Conservation (phyloP, 2,329 filamentous ascomycete genomes). For the Fusarium solani-melongenae region DNA sequence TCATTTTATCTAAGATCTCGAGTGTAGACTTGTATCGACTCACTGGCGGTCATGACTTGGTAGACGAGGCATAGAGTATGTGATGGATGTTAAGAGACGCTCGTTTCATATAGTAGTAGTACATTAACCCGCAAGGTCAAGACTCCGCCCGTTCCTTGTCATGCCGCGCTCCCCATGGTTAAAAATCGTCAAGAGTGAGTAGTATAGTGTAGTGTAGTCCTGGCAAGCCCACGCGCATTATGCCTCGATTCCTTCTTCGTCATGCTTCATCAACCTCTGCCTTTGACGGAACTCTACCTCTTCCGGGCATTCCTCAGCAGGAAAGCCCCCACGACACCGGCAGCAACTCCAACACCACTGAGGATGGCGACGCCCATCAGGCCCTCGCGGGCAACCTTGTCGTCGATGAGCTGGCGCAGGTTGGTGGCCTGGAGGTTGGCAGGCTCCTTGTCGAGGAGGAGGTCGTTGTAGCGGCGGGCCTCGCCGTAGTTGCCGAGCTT, state of each 20-base stretch:
- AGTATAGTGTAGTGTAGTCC: conserved; percentile 23
- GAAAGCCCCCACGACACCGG: conserved; percentile 91
- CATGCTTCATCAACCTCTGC: neutral
- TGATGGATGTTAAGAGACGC: conserved; percentile 23
- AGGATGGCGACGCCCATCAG: conserved; percentile 95
- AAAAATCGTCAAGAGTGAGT: conserved; percentile 25
- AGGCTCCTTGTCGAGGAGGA: conserved; percentile 90
- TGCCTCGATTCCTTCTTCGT: neutral
- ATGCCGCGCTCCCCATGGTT: conserved; percentile 17
- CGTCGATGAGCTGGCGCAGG: conserved; percentile 88
- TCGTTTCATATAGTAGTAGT: conserved; percentile 41
- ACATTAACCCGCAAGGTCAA: conserved; percentile 30
- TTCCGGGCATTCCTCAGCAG: conserved; percentile 80
- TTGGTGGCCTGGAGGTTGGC: conserved; percentile 91
- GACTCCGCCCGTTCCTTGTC: conserved; percentile 21
- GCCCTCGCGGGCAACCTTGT: conserved; percentile 95
- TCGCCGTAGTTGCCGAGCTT: conserved; percentile 98
- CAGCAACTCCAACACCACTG: conserved; percentile 90
- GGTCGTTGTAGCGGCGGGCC: conserved; percentile 92
- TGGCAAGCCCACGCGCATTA: conserved; percentile 18
- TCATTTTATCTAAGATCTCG: neutral
- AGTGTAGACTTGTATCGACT: neutral
- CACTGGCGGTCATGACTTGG: neutral
- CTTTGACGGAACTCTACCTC: conserved; percentile 50
- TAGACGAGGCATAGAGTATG: neutral